phyloP scores from a whole-genome alignment of 345 rosid genomes.

The Rhodomyrtus tomentosa region DNA sequence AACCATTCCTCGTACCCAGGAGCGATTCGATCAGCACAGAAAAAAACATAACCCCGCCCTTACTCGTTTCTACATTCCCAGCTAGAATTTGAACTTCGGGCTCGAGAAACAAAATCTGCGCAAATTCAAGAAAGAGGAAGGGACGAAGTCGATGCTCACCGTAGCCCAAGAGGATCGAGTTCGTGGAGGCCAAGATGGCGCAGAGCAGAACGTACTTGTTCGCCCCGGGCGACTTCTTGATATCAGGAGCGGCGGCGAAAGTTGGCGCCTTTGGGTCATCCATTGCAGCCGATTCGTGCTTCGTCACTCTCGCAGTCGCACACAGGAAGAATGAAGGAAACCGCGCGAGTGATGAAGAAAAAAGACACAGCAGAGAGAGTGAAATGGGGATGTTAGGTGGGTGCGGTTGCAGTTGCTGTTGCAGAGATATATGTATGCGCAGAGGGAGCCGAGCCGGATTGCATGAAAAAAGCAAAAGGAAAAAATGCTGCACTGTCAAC shows the following conservation, averaged over 20 bases:
- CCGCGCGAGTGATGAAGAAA: neutral
- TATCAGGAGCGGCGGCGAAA: neutral
- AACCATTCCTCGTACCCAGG: neutral
- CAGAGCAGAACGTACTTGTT: conserved; percentile 29
- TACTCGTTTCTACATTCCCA: neutral
- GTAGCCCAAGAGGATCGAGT: conserved; percentile 34
- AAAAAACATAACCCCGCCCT: neutral
- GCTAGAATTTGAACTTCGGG: neutral
- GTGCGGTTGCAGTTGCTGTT: neutral
- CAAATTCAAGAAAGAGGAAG: neutral
- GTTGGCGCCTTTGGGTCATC: neutral
- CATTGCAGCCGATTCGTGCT: neutral
- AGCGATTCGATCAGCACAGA: neutral
- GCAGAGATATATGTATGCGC: neutral
- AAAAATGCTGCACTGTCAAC: too few species aligned
- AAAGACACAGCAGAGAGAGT: neutral
- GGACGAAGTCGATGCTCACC: conserved; percentile 3
- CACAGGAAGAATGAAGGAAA: neutral
- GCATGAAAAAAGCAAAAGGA: too few species aligned
- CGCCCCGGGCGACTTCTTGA: neutral
- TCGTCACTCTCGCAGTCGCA: neutral
- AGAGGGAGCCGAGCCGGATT: neutral
- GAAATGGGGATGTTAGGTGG: neutral
- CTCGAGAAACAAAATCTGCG: neutral
- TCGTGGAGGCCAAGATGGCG: conserved; percentile 34